Conservation (phyloP, 345 rosid species). For the Abelmoschus esculentus region DNA sequence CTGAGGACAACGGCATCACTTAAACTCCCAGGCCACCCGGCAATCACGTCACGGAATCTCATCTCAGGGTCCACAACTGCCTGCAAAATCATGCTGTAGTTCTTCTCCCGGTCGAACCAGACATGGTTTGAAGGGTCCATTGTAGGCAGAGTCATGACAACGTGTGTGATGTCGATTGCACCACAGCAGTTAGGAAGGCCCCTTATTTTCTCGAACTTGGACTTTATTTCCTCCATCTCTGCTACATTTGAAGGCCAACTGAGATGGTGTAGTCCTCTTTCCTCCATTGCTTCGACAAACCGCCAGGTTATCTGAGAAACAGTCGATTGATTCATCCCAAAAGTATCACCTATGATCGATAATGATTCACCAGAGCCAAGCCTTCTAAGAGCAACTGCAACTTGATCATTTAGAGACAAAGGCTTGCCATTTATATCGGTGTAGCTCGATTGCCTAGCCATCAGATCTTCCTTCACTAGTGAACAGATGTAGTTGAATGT, state of each 20-base stretch:
- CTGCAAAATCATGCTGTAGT: slow-evolving; percentile 68
- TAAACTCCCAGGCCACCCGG: slow-evolving; percentile 71
- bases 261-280: slow-evolving; percentile 54
- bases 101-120: slow-evolving; percentile 60
- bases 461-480: slow-evolving; percentile 56
- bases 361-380: slow-evolving; percentile 76
- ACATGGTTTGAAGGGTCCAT: slow-evolving; percentile 48
- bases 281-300: slow-evolving; percentile 75
- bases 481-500: slow-evolving; percentile 64
- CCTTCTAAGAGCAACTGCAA: slow-evolving; percentile 68
- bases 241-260: slow-evolving; percentile 50
- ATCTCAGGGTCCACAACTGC: slow-evolving; percentile 61
- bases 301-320: slow-evolving; percentile 78
- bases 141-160: slow-evolving; percentile 54
- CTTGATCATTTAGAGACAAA: slow-evolving; percentile 47
- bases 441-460: slow-evolving; percentile 43
- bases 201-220: slow-evolving; percentile 53
- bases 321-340: slow-evolving; percentile 63
- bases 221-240: slow-evolving; percentile 41
- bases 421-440: slow-evolving; percentile 40
- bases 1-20: slow-evolving; percentile 48
- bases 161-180: slow-evolving; percentile 55
- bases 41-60: slow-evolving; percentile 58
- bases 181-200: slow-evolving; percentile 69
- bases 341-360: slow-evolving; percentile 49